Conservation (phyloP, 352 stramenopile genomes). For the Globisporangium paddicum region DNA sequence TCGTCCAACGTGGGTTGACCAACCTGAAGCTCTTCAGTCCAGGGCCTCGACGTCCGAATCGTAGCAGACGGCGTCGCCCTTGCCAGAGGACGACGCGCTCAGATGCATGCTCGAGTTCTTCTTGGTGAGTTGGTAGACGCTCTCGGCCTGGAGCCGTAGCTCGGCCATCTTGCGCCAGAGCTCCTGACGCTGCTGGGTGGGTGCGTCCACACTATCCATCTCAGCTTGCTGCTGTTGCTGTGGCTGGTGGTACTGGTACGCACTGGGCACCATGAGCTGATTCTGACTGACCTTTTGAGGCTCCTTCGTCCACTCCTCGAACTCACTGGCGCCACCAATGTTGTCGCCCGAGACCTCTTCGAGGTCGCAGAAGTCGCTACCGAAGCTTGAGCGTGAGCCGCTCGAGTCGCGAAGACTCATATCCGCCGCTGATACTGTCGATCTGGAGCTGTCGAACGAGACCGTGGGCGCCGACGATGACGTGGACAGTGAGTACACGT, state of each 20-base stretch:
- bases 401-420: slow-evolving; percentile 5
- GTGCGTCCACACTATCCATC: slow-evolving; percentile 1
- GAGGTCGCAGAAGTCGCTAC: slow-evolving; percentile 1
- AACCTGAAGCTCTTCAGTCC: background rate
- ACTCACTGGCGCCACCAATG: slow-evolving; percentile 8
- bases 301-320: background rate
- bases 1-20: background rate
- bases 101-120: slow-evolving; percentile 31
- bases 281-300: background rate
- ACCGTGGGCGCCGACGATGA: background rate
- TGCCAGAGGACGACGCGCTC: slow-evolving; percentile 14
- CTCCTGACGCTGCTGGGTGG: slow-evolving; percentile 16
- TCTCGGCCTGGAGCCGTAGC: slow-evolving; percentile 49
- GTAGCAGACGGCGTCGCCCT: slow-evolving; percentile 13
- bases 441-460: slow-evolving; percentile 7
- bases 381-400: slow-evolving; percentile 1
- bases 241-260: slow-evolving; percentile 1
- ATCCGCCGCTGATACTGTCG: background rate
- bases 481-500: background rate
- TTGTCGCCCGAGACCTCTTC: slow-evolving; percentile 14
- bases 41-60: background rate
- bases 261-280: background rate
- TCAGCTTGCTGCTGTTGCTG: background rate
- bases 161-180: slow-evolving; percentile 49
- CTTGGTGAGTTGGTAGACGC: slow-evolving; percentile 54